Conservation (phyloP, 1,139 yeast species). For the Blastobotrys serpentis region DNA sequence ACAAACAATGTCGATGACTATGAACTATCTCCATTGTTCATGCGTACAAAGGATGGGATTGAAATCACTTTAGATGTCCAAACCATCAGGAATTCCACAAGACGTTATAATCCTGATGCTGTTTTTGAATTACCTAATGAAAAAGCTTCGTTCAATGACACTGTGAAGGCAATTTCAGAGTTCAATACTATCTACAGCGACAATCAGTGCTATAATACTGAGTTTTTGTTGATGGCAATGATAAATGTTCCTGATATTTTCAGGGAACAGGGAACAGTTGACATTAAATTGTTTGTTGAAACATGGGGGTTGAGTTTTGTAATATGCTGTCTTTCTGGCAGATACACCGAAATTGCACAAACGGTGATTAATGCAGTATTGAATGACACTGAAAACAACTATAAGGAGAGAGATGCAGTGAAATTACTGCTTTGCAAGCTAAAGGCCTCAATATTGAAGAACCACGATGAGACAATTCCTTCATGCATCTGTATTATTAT, state of each 20-base stretch:
- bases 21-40: conserved; percentile 19
- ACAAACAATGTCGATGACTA: conserved; percentile 26
- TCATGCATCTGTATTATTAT: conserved; percentile 49
- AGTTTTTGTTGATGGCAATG: conserved; percentile 34
- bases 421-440: conserved; percentile 62
- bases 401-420: conserved; percentile 59
- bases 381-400: conserved; percentile 30
- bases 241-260: conserved; percentile 33
- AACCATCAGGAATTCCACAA: conserved; percentile 51
- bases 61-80: conserved; percentile 56
- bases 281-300: conserved; percentile 59
- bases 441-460: conserved; percentile 46
- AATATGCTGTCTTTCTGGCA: conserved; percentile 46
- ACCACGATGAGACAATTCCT: conserved; percentile 34
- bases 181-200: conserved; percentile 9
- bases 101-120: conserved; percentile 36
- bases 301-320: conserved; percentile 58
- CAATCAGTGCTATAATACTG: conserved; percentile 29
- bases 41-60: conserved; percentile 46
- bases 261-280: conserved; percentile 39
- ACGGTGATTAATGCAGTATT: conserved; percentile 11
- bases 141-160: conserved; percentile 9
- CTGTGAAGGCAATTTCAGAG: conserved; percentile 5
- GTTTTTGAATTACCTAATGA: conserved; percentile 14
- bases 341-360: conserved; percentile 15